Evolutionary conservation across 2,329 filamentous ascomycete species (phyloP), one percentile per base, ranked within the genome.

Genomic region (Juglanconis sp.): DNA sequence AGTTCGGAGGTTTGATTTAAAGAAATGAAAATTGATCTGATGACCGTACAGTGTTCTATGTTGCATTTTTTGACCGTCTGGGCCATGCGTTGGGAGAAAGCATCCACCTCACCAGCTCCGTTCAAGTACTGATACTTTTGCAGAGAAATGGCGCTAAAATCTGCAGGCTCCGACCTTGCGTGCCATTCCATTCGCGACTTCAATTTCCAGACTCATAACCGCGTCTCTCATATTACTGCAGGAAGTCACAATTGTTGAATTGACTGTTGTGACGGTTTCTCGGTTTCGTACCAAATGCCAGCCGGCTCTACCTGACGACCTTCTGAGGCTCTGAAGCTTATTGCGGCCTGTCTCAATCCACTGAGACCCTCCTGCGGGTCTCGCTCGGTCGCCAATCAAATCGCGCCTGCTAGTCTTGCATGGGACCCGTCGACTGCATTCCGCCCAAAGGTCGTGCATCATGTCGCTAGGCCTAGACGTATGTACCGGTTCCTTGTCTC

Each of bases 391-490:
- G 55, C 61, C 61, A 63, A 63, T 63, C 61, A 63, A 48, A 55
- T 48, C 32, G 35, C 38, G 54, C 51, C 35, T 53, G 47, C 54
- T 31, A 58, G 38, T 30, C 47, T 49, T 57, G 54, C 54, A 51
- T 42, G 61, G 59, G 50, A 57, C 55, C 53, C 54, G 42, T 48
- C 32, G 38, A 56, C 17, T 11, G 7, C 6, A 48, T 11, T 17
- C 46, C 24, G 46, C 46, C 46, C 17, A 48, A 48, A 13, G 46
- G 44, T 60, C 30, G 51, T 55, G 57, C 57, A 60, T 48, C 59
- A 61, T 61, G 59, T 56, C 59, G 59, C 53, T 42, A 50, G 38
- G 38, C 59, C 50, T 61, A 47, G 51, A 59, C 47, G 62, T 63
- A 62, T 49, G 59, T 61, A 62, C 59, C 36, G 17, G 2, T 48